Evolutionary conservation across 371 early-diverging fungal genomes (phyloP).

Genomic region (Basidiobolus meristosporus): DNA sequence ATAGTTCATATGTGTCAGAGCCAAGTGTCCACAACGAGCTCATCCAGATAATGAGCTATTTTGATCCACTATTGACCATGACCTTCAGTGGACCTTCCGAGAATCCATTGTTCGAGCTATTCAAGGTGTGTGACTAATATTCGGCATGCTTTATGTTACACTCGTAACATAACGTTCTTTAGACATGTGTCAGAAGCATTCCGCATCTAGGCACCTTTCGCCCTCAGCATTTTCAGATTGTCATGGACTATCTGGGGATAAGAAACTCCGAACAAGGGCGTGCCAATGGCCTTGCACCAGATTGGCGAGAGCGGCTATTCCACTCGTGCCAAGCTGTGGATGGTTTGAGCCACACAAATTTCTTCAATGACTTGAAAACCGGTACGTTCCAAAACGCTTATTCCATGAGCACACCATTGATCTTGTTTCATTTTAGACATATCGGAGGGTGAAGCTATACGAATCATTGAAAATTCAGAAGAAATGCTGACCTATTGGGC

Average conservation of each 20-base stretch:
- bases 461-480: slow-evolving; percentile 7
- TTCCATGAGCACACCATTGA: not conserved
- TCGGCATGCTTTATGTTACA: not conserved
- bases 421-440: not conserved
- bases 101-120: not conserved
- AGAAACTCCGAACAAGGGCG: slow-evolving; percentile 1
- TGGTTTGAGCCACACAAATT: not conserved
- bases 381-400: not conserved
- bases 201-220: slow-evolving; percentile 4
- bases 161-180: not conserved
- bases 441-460: not conserved
- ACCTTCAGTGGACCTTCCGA: not conserved
- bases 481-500: slow-evolving; percentile 43
- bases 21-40: slow-evolving; percentile 1
- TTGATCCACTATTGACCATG: slow-evolving; percentile 2
- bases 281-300: not conserved
- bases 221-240: slow-evolving; percentile 6
- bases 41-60: not conserved
- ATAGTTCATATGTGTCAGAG: slow-evolving; percentile 2
- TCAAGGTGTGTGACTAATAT: not conserved
- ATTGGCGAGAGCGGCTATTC: slow-evolving; percentile 2
- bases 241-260: slow-evolving; percentile 5
- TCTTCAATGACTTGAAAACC: no score
- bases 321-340: slow-evolving; percentile 3
- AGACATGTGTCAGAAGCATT: not conserved